These are phyloP conservation scores for Kurtzmaniella cleridarum DNA, from an alignment of 805 yeast genomes.

Conservation along the genomic window DNA sequence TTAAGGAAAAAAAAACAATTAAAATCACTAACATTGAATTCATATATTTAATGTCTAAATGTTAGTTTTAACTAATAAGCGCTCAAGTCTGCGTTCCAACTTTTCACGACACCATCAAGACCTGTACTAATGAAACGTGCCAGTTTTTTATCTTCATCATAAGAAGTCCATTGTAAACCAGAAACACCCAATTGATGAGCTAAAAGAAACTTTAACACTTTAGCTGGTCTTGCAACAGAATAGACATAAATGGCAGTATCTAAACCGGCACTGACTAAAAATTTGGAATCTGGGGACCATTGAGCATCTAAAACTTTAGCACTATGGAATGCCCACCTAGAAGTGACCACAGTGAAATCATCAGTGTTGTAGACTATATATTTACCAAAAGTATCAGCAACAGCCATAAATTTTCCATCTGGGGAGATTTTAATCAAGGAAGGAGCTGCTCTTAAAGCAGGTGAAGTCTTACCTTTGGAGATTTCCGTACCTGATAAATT, in stretches of 20 bases:
- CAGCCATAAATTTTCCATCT: slow-evolving; percentile 62
- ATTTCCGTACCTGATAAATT: slow-evolving; percentile 9
- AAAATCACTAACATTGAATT: background rate
- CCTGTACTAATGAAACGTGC: slow-evolving; percentile 64
- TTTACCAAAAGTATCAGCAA: slow-evolving; percentile 85
- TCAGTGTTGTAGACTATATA: slow-evolving; percentile 61
- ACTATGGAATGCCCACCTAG: slow-evolving; percentile 95
- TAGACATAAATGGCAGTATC: slow-evolving; percentile 81
- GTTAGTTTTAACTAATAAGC: slow-evolving; percentile 5
- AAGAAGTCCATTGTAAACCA: slow-evolving; percentile 63
- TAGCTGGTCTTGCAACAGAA: slow-evolving; percentile 72
- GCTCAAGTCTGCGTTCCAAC: slow-evolving; percentile 50
- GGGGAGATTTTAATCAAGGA: slow-evolving; percentile 67
- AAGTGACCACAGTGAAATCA: slow-evolving; percentile 57
- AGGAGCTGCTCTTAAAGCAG: slow-evolving; percentile 56
- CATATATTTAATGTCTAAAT: background rate
- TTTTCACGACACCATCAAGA: slow-evolving; percentile 71
- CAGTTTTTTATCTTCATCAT: slow-evolving; percentile 16
- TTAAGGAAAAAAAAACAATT: background rate
- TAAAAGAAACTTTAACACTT: slow-evolving; percentile 64
- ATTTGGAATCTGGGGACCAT: slow-evolving; percentile 75
- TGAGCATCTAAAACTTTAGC: slow-evolving; percentile 70
- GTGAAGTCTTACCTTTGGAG: slow-evolving; percentile 39
- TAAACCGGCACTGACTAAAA: slow-evolving; percentile 71
- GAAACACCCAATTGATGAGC: slow-evolving; percentile 89